A percentile compares a stretch with the other conserved stretches of the same genome.
Evolutionary conservation across 768 basidiomycete species (phyloP).

Genomic region (Paxillus ammoniavirescens): DNA sequence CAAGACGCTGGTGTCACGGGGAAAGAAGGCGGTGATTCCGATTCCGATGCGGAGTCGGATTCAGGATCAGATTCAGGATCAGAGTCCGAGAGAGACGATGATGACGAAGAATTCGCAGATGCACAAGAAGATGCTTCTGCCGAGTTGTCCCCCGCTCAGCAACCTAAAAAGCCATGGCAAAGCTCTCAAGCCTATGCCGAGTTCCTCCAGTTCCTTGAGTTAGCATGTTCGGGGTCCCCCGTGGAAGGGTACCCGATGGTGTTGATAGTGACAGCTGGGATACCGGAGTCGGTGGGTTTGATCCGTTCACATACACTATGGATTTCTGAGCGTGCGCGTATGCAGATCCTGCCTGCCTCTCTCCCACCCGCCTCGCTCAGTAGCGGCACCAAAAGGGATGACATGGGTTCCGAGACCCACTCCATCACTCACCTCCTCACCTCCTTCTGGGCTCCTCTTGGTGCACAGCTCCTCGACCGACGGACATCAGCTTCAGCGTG

Average conservation of each 20-base stretch:
- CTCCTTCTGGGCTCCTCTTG: slow-evolving; percentile 82
- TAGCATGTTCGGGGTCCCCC: slow-evolving; percentile 79
- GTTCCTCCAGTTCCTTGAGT: slow-evolving; percentile 76
- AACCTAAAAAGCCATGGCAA: not conserved
- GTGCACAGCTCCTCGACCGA: slow-evolving; percentile 33
- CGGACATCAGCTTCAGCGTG: slow-evolving; percentile 43
- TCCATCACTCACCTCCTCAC: slow-evolving; percentile 56
- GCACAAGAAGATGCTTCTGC: slow-evolving; percentile 13
- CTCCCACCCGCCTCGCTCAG: slow-evolving; percentile 10
- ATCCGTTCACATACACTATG: not conserved
- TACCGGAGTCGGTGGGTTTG: slow-evolving; percentile 60
- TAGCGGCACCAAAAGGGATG: not conserved
- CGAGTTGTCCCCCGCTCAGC: not conserved
- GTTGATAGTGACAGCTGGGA: slow-evolving; percentile 76
- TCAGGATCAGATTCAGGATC: slow-evolving; percentile 23
- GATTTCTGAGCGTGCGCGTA: not conserved
- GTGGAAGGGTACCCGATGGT: slow-evolving; percentile 80
- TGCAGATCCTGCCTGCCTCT: slow-evolving; percentile 20
- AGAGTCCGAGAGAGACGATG: slow-evolving; percentile 22
- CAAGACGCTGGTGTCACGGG: slow-evolving; percentile 27
- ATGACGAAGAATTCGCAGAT: slow-evolving; percentile 36
- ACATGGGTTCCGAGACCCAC: slow-evolving; percentile 2
- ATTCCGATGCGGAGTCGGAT: slow-evolving; percentile 22
- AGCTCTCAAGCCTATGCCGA: slow-evolving; percentile 56
- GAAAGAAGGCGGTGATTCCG: slow-evolving; percentile 32